phyloP scores from a whole-genome alignment of 805 yeast genomes.

The Brettanomyces anomalus region DNA sequence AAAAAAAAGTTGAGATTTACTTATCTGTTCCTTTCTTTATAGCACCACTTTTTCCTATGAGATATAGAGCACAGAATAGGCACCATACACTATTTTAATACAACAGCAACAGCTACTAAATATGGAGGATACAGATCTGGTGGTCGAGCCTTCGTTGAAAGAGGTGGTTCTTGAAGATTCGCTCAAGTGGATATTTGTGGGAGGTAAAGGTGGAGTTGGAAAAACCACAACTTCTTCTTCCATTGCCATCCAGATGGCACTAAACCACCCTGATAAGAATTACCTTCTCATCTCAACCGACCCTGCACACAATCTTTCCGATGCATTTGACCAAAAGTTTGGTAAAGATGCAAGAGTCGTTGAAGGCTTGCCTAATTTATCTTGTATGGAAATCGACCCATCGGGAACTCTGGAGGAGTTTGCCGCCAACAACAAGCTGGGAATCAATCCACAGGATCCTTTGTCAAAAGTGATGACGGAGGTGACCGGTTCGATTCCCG shows the following conservation, averaged over 20 bases:
- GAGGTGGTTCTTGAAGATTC: conserved; percentile 55
- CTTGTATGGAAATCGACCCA: conserved; percentile 99
- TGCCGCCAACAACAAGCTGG: conserved; percentile 26
- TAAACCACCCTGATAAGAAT: conserved; percentile 67
- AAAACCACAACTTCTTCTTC: conserved; percentile 97
- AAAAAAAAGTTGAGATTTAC: too few relatives aligned
- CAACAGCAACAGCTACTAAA: background rate
- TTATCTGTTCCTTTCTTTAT: too few relatives aligned
- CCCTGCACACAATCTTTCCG: conserved; percentile 97
- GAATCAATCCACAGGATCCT: conserved; percentile 51
- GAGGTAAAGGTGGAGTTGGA: conserved; percentile 99
- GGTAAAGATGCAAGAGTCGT: conserved; percentile 95
- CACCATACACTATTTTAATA: too few relatives aligned
- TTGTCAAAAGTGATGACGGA: conserved; percentile 73
- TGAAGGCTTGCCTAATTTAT: conserved; percentile 77
- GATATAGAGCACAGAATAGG: too few relatives aligned
- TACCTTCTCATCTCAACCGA: conserved; percentile 91
- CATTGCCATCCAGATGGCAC: conserved; percentile 87
- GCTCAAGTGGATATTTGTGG: conserved; percentile 94
- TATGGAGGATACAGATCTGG: conserved; percentile 33
- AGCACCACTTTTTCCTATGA: too few relatives aligned
- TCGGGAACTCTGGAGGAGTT: conserved; percentile 88
- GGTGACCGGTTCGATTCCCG: conserved; percentile 92
- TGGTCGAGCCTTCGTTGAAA: conserved; percentile 63
- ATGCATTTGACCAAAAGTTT: conserved; percentile 97